phyloP scores from a whole-genome alignment of 2,329 filamentous ascomycete genomes.

The Epichloe sylvatica region DNA sequence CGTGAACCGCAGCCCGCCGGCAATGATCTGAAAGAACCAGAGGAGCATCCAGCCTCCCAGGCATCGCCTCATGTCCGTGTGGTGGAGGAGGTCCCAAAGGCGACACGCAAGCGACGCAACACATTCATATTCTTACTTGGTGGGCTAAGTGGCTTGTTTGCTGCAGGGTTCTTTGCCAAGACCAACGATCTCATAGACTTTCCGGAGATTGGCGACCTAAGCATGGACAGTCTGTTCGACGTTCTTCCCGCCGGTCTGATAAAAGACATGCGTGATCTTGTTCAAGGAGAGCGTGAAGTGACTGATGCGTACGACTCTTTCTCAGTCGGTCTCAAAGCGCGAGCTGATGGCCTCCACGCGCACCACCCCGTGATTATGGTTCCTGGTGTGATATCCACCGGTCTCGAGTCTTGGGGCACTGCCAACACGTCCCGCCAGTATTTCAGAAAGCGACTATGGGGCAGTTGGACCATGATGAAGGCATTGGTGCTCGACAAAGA shows the following conservation, averaged over 20 bases:
- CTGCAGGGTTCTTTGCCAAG: constrained; percentile 79
- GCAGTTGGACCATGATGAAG: constrained; percentile 98
- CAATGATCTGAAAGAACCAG: constrained; percentile 12
- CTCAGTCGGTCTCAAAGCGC: constrained; percentile 71
- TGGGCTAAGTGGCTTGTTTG: constrained; percentile 77
- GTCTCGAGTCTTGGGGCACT: constrained; percentile 93
- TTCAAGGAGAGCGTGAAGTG: constrained; percentile 70
- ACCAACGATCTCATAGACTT: constrained; percentile 82
- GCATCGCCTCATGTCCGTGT: constrained; percentile 26
- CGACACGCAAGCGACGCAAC: constrained; percentile 55
- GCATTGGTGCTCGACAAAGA: constrained; percentile 88
- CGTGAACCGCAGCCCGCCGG: constrained; percentile 11
- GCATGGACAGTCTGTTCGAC: constrained; percentile 75
- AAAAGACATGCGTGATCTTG: constrained; percentile 71
- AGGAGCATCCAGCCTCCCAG: constrained; percentile 15
- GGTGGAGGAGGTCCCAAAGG: constrained; percentile 29
- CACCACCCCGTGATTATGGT: constrained; percentile 93
- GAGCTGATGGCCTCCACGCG: constrained; percentile 64
- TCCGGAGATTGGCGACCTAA: constrained; percentile 54
- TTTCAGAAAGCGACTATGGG: constrained; percentile 90
- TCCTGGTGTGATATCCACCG: constrained; percentile 92
- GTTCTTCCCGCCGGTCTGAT: constrained; percentile 76
- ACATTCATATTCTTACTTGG: constrained; percentile 78
- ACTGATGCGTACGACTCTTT: constrained; percentile 89
- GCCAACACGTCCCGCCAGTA: constrained; percentile 73